A percentile compares a stretch with the other conserved stretches of the same genome.
Evolutionary conservation across 1,139 yeast genomes (phyloP).

Genomic region (Saccharomyces hybrid): DNA sequence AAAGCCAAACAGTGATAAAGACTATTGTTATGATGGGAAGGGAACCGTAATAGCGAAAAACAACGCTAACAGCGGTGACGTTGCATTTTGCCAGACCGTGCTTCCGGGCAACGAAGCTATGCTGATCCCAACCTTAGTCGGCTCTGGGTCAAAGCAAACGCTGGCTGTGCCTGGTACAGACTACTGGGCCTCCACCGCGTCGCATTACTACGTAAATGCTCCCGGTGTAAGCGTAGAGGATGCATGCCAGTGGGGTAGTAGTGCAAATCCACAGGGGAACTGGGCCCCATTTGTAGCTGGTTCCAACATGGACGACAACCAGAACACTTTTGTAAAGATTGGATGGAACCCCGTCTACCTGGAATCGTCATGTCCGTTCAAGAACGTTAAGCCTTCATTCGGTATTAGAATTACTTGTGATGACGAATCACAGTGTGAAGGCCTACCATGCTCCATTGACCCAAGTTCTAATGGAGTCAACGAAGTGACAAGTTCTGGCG

Average conservation of each 20-base stretch:
- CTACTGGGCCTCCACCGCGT: constrained; percentile 69
- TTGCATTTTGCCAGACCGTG: constrained; percentile 88
- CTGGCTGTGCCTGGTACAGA: constrained; percentile 81
- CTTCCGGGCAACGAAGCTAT: constrained; percentile 90
- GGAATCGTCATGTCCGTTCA: constrained; percentile 49
- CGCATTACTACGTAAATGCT: constrained; percentile 79
- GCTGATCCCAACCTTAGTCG: constrained; percentile 75
- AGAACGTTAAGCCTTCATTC: constrained; percentile 48
- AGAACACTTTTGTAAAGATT: constrained; percentile 70
- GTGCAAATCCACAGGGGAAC: constrained; percentile 63
- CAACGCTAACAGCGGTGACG: constrained; percentile 41
- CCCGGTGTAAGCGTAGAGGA: constrained; percentile 75
- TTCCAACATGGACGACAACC: constrained; percentile 62
- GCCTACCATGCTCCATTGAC: constrained; percentile 72
- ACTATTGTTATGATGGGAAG: constrained; percentile 67
- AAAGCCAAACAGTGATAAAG: constrained; percentile 51
- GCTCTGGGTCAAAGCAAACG: constrained; percentile 38
- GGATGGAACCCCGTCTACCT: constrained; percentile 88
- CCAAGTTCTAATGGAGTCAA: constrained; percentile 56
- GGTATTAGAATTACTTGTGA: constrained; percentile 73
- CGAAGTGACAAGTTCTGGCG: constrained; percentile 36
- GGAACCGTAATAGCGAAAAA: constrained; percentile 63
- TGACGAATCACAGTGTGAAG: constrained; percentile 57
- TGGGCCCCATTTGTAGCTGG: constrained; percentile 95
- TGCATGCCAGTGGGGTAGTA: constrained; percentile 81